Percentiles rank a stretch among this genome's conserved stretches.
These are phyloP conservation scores for Phaeosphaeria sp. DNA, from an alignment of 2,329 filamentous ascomycete genomes.

Conservation along the genomic window DNA sequence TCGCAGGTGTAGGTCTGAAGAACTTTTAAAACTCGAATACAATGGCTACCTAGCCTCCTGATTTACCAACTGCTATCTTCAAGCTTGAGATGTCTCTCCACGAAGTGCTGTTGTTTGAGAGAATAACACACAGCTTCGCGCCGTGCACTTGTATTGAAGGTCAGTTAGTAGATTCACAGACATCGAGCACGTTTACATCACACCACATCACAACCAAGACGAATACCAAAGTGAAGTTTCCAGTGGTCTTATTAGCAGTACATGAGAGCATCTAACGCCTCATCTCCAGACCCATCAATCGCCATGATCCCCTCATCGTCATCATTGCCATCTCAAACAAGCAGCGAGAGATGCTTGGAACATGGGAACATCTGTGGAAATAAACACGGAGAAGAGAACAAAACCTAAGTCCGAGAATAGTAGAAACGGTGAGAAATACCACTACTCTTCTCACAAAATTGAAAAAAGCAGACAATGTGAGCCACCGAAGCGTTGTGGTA, in stretches of 20 bases:
- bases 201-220: neutral
- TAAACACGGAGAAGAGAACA: conserved; percentile 4
- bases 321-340: neutral
- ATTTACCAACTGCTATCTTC: too few species aligned
- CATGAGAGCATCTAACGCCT: neutral
- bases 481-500: conserved; percentile 33
- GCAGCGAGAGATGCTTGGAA: neutral
- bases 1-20: too few species aligned
- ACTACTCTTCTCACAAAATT: conserved; percentile 14
- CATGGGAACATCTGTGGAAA: neutral
- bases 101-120: too few species aligned
- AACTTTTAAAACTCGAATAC: too few species aligned
- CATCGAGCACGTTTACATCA: too few species aligned
- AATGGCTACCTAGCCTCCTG: too few species aligned
- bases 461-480: conserved; percentile 20
- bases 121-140: too few species aligned
- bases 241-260: conserved; percentile 1
- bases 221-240: neutral
- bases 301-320: neutral
- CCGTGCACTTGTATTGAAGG: too few species aligned
- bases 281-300: neutral
- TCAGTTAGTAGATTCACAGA: too few species aligned
- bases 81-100: too few species aligned
- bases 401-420: conserved; percentile 1
- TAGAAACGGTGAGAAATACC: conserved; percentile 12